Evolutionary conservation across 495 filamentous ascomycete species (phyloP).

Genomic region (Penicillium tannophilum): DNA sequence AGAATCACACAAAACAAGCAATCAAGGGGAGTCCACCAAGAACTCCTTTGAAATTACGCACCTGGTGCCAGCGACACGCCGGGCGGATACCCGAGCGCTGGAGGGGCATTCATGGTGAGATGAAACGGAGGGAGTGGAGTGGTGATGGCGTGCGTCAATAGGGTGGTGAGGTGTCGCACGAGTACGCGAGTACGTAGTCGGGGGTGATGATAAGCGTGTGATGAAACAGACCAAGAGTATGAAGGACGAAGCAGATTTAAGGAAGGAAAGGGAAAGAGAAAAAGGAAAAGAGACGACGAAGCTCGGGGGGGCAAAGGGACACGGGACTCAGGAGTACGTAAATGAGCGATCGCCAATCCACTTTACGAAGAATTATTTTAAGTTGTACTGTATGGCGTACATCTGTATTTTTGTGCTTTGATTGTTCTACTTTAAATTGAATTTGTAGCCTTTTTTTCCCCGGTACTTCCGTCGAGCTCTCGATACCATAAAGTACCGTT

Average conservation of each 20-base stretch:
- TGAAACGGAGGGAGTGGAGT: slow-evolving; percentile 30
- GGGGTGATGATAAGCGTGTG: slow-evolving; percentile 1
- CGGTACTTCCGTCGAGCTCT: too few species aligned
- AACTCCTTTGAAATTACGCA: slow-evolving; percentile 33
- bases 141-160: slow-evolving; percentile 11
- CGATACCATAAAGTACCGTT: not conserved
- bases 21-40: slow-evolving; percentile 1
- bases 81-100: slow-evolving; percentile 41
- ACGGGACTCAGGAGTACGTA: slow-evolving; percentile 7
- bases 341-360: slow-evolving; percentile 5
- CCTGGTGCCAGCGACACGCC: slow-evolving; percentile 43
- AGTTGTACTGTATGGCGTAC: not conserved
- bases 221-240: slow-evolving; percentile 8
- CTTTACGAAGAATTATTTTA: not conserved
- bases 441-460: too few species aligned
- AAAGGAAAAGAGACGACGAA: slow-evolving; percentile 3
- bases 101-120: slow-evolving; percentile 43
- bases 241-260: not conserved
- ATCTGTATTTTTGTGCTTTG: not conserved
- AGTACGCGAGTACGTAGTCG: not conserved
- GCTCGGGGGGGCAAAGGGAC: slow-evolving; percentile 6
- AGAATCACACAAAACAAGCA: not conserved
- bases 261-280: not conserved
- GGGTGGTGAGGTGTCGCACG: slow-evolving; percentile 4
- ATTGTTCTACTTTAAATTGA: not conserved